A percentile compares a stretch with the other conserved stretches of the same genome.
Evolutionary conservation across 164 flowering plant genomes (phyloP).

Genomic region (Vitis vinifera): DNA sequence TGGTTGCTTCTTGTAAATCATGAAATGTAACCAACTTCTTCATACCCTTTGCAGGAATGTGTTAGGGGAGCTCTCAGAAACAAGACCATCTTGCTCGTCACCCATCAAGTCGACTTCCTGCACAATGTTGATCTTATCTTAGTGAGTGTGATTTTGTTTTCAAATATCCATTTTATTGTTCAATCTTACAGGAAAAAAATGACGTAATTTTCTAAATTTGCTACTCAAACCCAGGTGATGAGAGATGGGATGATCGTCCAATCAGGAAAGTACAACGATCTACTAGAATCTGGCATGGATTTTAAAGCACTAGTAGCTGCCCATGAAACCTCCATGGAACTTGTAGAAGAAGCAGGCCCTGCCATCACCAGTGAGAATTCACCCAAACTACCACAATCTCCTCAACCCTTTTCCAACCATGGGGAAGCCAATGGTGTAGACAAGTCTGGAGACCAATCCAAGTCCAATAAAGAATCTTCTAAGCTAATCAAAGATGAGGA

Average conservation of each 20-base stretch:
- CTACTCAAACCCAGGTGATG: slow-evolving; percentile 69
- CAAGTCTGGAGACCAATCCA: slow-evolving; percentile 30
- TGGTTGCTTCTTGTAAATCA: background rate
- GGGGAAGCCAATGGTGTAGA: slow-evolving; percentile 48
- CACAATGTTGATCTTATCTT: slow-evolving; percentile 83
- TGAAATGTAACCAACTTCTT: background rate
- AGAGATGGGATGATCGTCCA: slow-evolving; percentile 90
- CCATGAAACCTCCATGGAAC: slow-evolving; percentile 90
- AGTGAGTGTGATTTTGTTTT: slow-evolving; percentile 37
- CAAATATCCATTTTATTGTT: background rate
- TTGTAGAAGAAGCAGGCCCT: slow-evolving; percentile 64
- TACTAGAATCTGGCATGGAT: slow-evolving; percentile 63
- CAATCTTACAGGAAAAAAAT: background rate
- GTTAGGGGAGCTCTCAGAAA: slow-evolving; percentile 73
- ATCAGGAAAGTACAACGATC: slow-evolving; percentile 77
- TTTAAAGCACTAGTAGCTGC: slow-evolving; percentile 83
- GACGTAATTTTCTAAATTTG: background rate
- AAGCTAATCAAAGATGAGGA: slow-evolving; percentile 92
- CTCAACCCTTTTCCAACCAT: slow-evolving; percentile 17
- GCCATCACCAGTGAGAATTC: slow-evolving; percentile 15
- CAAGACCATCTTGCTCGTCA: slow-evolving; percentile 88
- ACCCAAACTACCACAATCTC: slow-evolving; percentile 29
- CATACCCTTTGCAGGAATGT: slow-evolving; percentile 66
- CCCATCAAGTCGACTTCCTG: slow-evolving; percentile 96
- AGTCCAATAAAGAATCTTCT: slow-evolving; percentile 41